A percentile compares a stretch with the other conserved stretches of the same genome.
These are phyloP conservation scores for Daldinia childiae DNA, from an alignment of 495 filamentous ascomycete species.

Conservation along the genomic window DNA sequence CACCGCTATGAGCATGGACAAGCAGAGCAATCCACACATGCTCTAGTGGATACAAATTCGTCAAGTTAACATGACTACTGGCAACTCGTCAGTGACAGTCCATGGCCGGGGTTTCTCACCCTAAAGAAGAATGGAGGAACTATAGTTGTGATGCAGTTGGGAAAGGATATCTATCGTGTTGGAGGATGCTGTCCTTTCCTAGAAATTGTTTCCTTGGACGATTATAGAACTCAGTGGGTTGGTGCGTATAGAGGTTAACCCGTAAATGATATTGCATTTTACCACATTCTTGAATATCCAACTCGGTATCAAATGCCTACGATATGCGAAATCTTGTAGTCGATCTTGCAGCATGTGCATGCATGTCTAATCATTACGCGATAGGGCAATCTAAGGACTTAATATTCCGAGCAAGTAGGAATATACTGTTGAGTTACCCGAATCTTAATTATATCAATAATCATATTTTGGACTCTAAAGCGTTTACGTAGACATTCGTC, in stretches of 20 bases:
- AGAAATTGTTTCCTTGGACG: constrained; percentile 35
- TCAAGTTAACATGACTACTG: constrained; percentile 20
- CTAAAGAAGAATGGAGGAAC: constrained; percentile 12
- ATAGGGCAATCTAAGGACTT: neutral
- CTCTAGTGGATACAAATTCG: constrained; percentile 26
- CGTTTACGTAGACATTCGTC: neutral
- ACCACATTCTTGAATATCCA: neutral
- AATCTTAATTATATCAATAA: neutral
- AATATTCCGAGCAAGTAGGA: neutral
- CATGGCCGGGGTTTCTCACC: neutral
- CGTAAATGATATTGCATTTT: constrained; percentile 15
- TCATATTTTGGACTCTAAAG: neutral
- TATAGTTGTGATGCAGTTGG: constrained; percentile 20
- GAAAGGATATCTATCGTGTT: constrained; percentile 20
- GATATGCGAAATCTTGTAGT: neutral
- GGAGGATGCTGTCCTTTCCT: constrained; percentile 12
- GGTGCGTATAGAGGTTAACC: constrained; percentile 30
- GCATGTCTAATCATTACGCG: neutral
- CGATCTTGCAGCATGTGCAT: neutral
- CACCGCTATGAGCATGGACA: constrained; percentile 28
- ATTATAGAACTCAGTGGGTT: constrained; percentile 33
- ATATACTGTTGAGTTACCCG: neutral
- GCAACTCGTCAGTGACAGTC: constrained; percentile 7
- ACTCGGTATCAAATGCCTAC: neutral
- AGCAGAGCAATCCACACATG: constrained; percentile 24